Evolutionary conservation across 78 protist genomes (phyloP), one percentile per base, ranked within the genome.

Genomic region (Protostelium mycophagum): DNA sequence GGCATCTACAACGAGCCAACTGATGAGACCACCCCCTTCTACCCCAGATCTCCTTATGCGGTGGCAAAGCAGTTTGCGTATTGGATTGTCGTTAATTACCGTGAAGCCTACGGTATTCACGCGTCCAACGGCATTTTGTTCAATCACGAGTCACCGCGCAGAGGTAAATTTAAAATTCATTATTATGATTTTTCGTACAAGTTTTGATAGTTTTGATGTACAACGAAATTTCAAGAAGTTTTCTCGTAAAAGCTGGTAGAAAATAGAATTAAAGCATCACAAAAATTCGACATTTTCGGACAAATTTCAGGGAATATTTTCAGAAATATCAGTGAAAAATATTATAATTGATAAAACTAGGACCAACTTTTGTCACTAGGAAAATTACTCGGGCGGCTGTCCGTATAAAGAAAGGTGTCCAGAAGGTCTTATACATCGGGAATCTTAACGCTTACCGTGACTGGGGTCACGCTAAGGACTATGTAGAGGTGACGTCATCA

Each of bases 1-100:
- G 63, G 86, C 5, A 16, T 51, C 73, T 51, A 51, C 73, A 51
- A 51, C 5, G 73, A 51, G 73, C 31, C 73, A 5, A 51, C 73
- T 16, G 73, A 51, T 16, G 99, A 98, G 90, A 96, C 92, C 83
- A 98, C 99, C 31, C 99, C 99, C 38, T 98, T 98, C 96, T 96
- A 97, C 92, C 99, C 99, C 51, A 96, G 99, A 85, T 94, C 97
- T 35, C 98, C 99, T 34, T 97, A 95, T 86, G 97, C 96, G 0
- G 96, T 94, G n/a, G 99, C 99, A 39, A 98, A 98, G 92, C 97
- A 94, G 90, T 97, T 92, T 88, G 99, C 95, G 1, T 98, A 88
- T 94, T 98, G 99, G 99, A 94, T 90, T 28, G 38, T 88, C 29
- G 97, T 96, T 38, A 98, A 98, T 95, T 98, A 98, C 91, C 95